phyloP scores from a whole-genome alignment of 2,329 filamentous ascomycete species.

The Ophiostoma montium region DNA sequence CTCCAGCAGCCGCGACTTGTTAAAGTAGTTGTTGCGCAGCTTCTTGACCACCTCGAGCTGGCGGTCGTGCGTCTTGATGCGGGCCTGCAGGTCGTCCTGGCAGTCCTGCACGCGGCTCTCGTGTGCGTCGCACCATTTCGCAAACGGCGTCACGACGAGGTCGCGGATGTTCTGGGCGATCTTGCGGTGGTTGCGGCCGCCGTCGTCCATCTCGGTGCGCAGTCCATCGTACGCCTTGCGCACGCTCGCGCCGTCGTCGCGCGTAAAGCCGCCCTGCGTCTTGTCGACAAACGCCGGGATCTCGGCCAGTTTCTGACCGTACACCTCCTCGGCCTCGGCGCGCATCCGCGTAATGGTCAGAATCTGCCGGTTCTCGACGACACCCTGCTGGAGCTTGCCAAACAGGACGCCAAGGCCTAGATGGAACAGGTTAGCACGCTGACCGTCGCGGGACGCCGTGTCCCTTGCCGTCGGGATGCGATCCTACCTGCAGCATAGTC shows the following conservation, averaged over 20 bases:
- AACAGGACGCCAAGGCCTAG: slow-evolving; percentile 82
- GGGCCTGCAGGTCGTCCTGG: slow-evolving; percentile 81
- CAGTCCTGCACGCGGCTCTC: slow-evolving; percentile 82
- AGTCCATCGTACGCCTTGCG: slow-evolving; percentile 96
- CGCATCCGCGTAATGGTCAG: slow-evolving; percentile 84
- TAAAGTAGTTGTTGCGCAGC: slow-evolving; percentile 91
- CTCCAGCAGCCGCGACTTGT: slow-evolving; percentile 92
- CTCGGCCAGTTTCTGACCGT: slow-evolving; percentile 65
- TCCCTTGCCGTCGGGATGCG: too few relatives aligned
- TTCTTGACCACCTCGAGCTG: slow-evolving; percentile 87
- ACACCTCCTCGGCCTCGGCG: slow-evolving; percentile 86
- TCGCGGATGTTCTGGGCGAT: slow-evolving; percentile 95
- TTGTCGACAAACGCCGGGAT: slow-evolving; percentile 75
- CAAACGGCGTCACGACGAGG: slow-evolving; percentile 85
- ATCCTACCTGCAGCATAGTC: slow-evolving; percentile 83
- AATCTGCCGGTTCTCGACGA: slow-evolving; percentile 88
- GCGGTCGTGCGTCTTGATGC: slow-evolving; percentile 85
- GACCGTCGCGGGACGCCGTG: too few relatives aligned
- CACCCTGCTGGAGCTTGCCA: slow-evolving; percentile 89
- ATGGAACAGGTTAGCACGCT: neutral
- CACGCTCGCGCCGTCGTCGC: slow-evolving; percentile 90
- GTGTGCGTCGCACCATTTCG: slow-evolving; percentile 92
- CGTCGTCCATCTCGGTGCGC: slow-evolving; percentile 82
- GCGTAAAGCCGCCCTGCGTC: slow-evolving; percentile 67
- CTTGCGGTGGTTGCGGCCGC: slow-evolving; percentile 79